Evolutionary conservation across 495 filamentous ascomycete genomes (phyloP).

Genomic region (Clavariopsis aquatica): DNA sequence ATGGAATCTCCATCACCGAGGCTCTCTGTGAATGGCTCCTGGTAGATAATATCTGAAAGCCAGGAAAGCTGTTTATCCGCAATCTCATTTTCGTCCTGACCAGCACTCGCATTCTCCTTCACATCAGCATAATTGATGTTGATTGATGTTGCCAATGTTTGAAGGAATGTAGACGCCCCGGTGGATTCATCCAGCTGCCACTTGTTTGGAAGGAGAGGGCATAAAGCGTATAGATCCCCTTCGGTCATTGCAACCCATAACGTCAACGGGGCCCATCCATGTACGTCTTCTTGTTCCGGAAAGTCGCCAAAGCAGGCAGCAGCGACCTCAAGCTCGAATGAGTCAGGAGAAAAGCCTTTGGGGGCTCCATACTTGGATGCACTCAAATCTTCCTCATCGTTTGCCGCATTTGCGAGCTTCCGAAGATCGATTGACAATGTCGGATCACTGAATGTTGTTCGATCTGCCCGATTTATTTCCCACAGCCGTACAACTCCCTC

Average conservation of each 20-base stretch:
- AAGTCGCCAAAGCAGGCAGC: conserved; percentile 78
- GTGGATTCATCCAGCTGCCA: conserved; percentile 66
- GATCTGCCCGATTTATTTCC: conserved; percentile 77
- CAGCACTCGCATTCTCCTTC: conserved; percentile 57
- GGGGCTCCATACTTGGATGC: conserved; percentile 68
- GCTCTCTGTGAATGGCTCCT: conserved; percentile 61
- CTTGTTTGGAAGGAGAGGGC: conserved; percentile 76
- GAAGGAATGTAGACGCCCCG: conserved; percentile 67
- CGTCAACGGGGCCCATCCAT: conserved; percentile 88
- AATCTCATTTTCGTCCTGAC: conserved; percentile 60
- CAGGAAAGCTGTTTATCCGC: conserved; percentile 73
- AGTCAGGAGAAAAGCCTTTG: conserved; percentile 81
- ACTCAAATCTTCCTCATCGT: conserved; percentile 71
- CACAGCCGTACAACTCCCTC: conserved; percentile 84
- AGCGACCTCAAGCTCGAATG: conserved; percentile 82
- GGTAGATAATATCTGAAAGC: conserved; percentile 77
- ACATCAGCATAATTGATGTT: conserved; percentile 63
- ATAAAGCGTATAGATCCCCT: conserved; percentile 88
- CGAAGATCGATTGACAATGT: conserved; percentile 77
- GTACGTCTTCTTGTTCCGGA: conserved; percentile 58
- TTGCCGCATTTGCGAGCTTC: conserved; percentile 77
- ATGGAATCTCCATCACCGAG: conserved; percentile 45
- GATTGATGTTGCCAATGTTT: conserved; percentile 73
- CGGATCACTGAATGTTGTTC: conserved; percentile 82
- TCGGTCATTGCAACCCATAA: conserved; percentile 87